Evolutionary conservation across 345 rosid species (phyloP).

Genomic region (Populus nigra): DNA sequence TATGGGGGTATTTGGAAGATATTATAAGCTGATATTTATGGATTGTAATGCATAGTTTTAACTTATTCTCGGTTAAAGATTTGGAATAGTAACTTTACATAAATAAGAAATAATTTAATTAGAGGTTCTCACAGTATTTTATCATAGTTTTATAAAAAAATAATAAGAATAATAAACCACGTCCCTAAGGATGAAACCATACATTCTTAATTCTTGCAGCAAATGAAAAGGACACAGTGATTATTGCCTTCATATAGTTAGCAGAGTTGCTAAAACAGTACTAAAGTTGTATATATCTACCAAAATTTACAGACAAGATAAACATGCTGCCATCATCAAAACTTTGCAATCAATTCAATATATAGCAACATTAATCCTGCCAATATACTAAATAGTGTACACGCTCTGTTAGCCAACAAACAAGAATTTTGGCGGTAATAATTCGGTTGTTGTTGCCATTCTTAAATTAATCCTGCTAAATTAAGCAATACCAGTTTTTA

Average conservation of each 20-base stretch:
- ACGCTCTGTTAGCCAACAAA: background rate
- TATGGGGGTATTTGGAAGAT: too few species aligned
- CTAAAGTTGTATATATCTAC: background rate
- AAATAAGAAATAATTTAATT: too few species aligned
- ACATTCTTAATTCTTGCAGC: background rate
- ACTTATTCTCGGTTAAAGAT: too few species aligned
- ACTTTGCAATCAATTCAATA: background rate
- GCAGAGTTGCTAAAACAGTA: background rate
- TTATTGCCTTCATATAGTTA: background rate
- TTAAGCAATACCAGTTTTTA: too few species aligned
- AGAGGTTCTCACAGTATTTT: too few species aligned
- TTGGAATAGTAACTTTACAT: too few species aligned
- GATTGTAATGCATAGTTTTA: too few species aligned
- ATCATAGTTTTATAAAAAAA: too few species aligned
- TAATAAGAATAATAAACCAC: background rate
- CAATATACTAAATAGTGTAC: background rate
- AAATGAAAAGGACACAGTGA: background rate
- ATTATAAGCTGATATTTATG: too few species aligned
- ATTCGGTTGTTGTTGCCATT: too few species aligned
- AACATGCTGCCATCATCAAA: background rate
- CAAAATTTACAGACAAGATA: background rate
- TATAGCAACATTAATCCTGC: background rate
- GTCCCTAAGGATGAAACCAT: background rate
- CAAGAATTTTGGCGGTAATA: background rate
- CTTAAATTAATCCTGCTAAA: too few species aligned